Evolutionary conservation across 331 rosid genomes (phyloP).

Genomic region (Acacia pycnantha): DNA sequence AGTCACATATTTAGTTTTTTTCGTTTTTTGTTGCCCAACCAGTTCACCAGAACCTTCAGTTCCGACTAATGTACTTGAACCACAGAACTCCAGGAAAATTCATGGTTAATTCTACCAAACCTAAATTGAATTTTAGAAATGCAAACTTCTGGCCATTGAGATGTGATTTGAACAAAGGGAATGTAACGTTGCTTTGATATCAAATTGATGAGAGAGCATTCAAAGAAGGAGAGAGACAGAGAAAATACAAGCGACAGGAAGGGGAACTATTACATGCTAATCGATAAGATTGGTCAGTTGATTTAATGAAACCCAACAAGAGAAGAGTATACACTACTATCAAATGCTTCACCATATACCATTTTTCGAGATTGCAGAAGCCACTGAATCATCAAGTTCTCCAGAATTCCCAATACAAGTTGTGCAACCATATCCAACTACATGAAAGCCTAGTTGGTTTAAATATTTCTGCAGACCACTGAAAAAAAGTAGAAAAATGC

Average conservation of each 20-base stretch:
- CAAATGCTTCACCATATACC: neutral
- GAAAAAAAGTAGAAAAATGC: neutral
- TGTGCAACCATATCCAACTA: conserved; percentile 53
- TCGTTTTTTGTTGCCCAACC: too few relatives aligned
- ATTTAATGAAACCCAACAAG: neutral
- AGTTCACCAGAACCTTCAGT: too few relatives aligned
- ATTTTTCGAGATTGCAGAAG: conserved; percentile 29
- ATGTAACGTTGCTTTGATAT: too few relatives aligned
- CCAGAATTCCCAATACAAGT: conserved; percentile 57
- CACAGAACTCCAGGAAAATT: too few relatives aligned
- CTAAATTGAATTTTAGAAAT: too few relatives aligned
- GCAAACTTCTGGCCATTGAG: too few relatives aligned
- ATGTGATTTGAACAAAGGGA: too few relatives aligned
- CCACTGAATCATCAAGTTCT: conserved; percentile 47
- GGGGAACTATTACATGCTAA: neutral
- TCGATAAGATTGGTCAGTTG: neutral
- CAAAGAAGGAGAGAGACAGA: too few relatives aligned
- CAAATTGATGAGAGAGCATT: neutral
- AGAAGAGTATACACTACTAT: neutral
- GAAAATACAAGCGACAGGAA: neutral
- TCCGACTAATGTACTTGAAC: too few relatives aligned
- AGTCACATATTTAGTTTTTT: too few relatives aligned
- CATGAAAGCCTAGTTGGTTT: conserved; percentile 38
- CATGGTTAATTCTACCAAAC: too few relatives aligned
- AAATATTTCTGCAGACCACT: conserved; percentile 29